Evolutionary conservation across 2,329 filamentous ascomycete species (phyloP), one percentile per base, ranked within the genome.

Genomic region (Chaetoscypha palmicola): DNA sequence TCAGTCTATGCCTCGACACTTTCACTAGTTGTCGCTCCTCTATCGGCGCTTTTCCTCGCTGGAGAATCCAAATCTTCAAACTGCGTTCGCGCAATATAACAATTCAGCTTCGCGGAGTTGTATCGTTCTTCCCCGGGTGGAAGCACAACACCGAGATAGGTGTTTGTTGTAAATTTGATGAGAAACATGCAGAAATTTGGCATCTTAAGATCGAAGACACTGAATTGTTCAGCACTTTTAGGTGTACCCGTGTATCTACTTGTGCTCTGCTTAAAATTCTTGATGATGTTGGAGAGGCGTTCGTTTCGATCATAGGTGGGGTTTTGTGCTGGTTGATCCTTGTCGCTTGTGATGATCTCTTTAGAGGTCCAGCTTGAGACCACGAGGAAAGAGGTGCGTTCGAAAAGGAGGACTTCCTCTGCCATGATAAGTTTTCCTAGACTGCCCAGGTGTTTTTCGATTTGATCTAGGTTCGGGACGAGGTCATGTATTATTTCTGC

Each of bases 401-500:
- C 92, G 61, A 97, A 97, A 30, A 98, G 72, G 2, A 97, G 81
- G 23, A 97, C 78, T 70, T 98, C 92, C 62, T 96, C 85, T 1
- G 92, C 92, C 63, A 92, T 84, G 52, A 96, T 88, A 38, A 92
- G 80, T 31, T 85, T 77, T 4, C 90, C 89, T 22, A 98, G 76
- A 28, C 87, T 81, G 26, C 79, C 77, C 8, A 98, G 76, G 63
- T 97, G 86, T 16, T 78, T 77, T 67, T 97, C 91, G 53, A 98
- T 96, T 34, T 86, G 78, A 14, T 81, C 73, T 1, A 96, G 77
- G 58, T 97, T 97, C 3, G 92, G 92, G n/a, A 97, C 92, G 35
- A 98, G 75, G 62, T 91, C 90, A 71, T 98, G 92, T 49, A 98
- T 96, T 57, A 98, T 96, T 62, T 86, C 87, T 0, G 92, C 92